Percentiles rank a stretch among this genome's conserved stretches.
Conservation (phyloP, 2,329 filamentous ascomycete species). For the Colletotrichum godetiae region DNA sequence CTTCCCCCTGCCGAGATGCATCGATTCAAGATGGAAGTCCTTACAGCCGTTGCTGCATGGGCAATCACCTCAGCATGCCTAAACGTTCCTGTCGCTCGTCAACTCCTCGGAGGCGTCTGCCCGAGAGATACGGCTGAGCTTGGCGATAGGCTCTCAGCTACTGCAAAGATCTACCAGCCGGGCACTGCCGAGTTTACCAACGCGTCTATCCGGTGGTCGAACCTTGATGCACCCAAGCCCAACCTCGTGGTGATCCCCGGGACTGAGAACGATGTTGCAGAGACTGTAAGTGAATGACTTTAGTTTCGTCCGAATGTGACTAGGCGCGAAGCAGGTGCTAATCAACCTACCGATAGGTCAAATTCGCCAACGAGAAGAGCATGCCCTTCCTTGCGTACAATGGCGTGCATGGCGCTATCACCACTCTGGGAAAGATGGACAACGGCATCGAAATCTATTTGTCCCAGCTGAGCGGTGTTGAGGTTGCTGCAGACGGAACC, state of each 20-base stretch:
- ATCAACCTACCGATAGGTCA: constrained; percentile 39
- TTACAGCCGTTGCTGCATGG: constrained; percentile 43
- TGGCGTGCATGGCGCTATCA: constrained; percentile 63
- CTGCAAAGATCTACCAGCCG: constrained; percentile 54
- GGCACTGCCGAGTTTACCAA: constrained; percentile 51
- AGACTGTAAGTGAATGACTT: constrained; percentile 51
- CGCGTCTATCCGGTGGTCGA: constrained; percentile 58
- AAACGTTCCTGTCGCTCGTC: constrained; percentile 27
- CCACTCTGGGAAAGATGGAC: constrained; percentile 59
- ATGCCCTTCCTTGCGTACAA: constrained; percentile 65
- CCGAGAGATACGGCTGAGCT: constrained; percentile 40
- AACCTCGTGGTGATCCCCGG: constrained; percentile 59
- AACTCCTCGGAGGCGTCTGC: constrained; percentile 35
- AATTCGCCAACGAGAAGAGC: constrained; percentile 56
- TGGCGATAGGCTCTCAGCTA: constrained; percentile 46
- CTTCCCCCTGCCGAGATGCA: constrained; percentile 8
- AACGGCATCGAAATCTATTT: constrained; percentile 63
- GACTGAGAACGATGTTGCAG: constrained; percentile 59
- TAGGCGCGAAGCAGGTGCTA: not conserved
- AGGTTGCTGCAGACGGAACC: constrained; percentile 53
- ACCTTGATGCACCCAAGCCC: constrained; percentile 52
- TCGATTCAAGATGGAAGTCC: constrained; percentile 37
- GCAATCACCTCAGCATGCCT: constrained; percentile 39
- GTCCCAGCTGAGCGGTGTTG: constrained; percentile 54
- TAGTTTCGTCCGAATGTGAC: not conserved